These are phyloP conservation scores for Primulina tabacum DNA, from an alignment of 257 asterid genomes.

Conservation along the genomic window DNA sequence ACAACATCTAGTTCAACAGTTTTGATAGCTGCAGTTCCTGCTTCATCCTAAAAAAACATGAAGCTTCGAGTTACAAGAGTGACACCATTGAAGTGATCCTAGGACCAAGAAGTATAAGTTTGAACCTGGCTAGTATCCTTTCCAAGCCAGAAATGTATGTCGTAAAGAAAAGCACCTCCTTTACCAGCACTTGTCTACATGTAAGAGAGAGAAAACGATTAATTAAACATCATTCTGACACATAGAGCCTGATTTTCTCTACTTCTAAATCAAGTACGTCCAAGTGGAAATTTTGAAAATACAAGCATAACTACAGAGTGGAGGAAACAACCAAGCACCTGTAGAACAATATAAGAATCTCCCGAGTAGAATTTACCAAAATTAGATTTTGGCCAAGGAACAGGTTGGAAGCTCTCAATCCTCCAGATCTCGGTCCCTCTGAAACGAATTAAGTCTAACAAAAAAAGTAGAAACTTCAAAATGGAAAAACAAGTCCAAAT, in stretches of 20 bases:
- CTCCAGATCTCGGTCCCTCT: slow-evolving; percentile 99
- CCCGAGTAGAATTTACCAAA: slow-evolving; percentile 92
- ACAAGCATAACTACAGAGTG: slow-evolving; percentile 9
- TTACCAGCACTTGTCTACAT: slow-evolving; percentile 73
- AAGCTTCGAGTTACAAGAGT: slow-evolving; percentile 17
- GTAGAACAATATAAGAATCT: slow-evolving; percentile 85
- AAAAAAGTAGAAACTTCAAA: slow-evolving; percentile 15
- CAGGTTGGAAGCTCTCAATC: slow-evolving; percentile 88
- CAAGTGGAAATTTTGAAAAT: neutral
- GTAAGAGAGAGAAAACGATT: slow-evolving; percentile 5
- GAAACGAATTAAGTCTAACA: slow-evolving; percentile 41
- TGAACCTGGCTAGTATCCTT: slow-evolving; percentile 93
- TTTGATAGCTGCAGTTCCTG: slow-evolving; percentile 93
- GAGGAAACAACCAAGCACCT: slow-evolving; percentile 44
- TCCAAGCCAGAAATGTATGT: slow-evolving; percentile 95
- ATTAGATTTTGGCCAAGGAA: slow-evolving; percentile 79
- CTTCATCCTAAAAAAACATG: slow-evolving; percentile 65
- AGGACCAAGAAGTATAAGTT: slow-evolving; percentile 17
- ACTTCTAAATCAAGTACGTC: neutral
- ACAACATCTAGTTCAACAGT: slow-evolving; percentile 86
- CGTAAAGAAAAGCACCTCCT: slow-evolving; percentile 81
- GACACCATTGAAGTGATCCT: slow-evolving; percentile 5
- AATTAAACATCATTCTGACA: slow-evolving; percentile 1
- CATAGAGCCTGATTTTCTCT: slow-evolving; percentile 1
- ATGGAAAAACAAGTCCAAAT: neutral